These are phyloP conservation scores for Suhomyces vadensis DNA, from an alignment of 805 yeast species.

Conservation along the genomic window DNA sequence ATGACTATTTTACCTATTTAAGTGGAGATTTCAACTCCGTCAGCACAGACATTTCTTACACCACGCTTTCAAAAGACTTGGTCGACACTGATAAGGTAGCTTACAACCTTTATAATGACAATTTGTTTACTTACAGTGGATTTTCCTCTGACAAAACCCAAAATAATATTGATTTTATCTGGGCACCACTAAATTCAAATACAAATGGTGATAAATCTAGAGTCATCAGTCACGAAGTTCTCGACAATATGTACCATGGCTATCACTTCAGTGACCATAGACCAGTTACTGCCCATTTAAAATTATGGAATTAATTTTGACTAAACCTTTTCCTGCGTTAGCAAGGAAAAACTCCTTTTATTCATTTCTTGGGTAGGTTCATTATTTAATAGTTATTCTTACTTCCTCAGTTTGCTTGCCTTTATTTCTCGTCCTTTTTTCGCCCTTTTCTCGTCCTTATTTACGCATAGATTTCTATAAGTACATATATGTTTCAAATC, in stretches of 20 bases:
- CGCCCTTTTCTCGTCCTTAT: neutral
- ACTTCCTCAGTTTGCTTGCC: neutral
- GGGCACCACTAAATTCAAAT: constrained; percentile 30
- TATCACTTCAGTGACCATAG: constrained; percentile 48
- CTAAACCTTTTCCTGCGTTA: neutral
- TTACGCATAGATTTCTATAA: neutral
- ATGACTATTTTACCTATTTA: constrained; percentile 39
- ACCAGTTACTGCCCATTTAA: constrained; percentile 40
- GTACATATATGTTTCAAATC: too few relatives aligned
- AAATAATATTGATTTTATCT: constrained; percentile 41
- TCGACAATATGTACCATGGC: constrained; percentile 38
- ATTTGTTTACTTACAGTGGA: constrained; percentile 43
- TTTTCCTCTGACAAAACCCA: constrained; percentile 26
- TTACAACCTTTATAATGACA: constrained; percentile 20
- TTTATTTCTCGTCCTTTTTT: neutral
- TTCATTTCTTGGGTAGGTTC: too few relatives aligned
- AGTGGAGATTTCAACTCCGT: constrained; percentile 58
- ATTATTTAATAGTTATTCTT: too few relatives aligned
- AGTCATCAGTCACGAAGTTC: constrained; percentile 28
- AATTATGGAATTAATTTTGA: constrained; percentile 4
- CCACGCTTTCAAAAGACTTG: constrained; percentile 41
- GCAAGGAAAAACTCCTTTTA: too few relatives aligned
- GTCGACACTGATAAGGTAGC: constrained; percentile 24
- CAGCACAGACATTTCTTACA: constrained; percentile 14
- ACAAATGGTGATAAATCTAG: constrained; percentile 15